Conservation (phyloP, 768 basidiomycete genomes). For the Phlebiopsis gigantea region DNA sequence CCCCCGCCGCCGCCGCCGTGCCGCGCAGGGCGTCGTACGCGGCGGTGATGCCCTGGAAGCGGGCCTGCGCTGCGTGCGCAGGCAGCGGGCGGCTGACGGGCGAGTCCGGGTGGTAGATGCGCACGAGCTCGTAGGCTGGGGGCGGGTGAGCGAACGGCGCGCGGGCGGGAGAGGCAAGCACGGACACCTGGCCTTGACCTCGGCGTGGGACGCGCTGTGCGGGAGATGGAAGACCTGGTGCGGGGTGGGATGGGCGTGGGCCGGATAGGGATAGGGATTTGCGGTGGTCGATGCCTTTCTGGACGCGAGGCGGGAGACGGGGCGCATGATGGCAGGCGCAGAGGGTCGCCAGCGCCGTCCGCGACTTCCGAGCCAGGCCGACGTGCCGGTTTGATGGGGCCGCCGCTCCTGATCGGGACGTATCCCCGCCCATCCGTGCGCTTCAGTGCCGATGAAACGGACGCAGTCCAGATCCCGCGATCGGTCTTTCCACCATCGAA, state of each 20-base stretch:
- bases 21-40: constrained; percentile 65
- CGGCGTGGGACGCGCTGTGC: constrained; percentile 25
- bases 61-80: constrained; percentile 49
- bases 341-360: too few relatives aligned
- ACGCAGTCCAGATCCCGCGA: not conserved
- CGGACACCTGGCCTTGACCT: constrained; percentile 36
- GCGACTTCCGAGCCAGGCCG: not conserved
- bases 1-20: too few relatives aligned
- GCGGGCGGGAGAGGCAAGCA: constrained; percentile 13
- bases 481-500: too few relatives aligned
- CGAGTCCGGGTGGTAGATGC: constrained; percentile 76
- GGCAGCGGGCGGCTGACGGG: constrained; percentile 36
- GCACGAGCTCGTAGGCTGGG: constrained; percentile 74
- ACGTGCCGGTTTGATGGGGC: not conserved
- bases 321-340: not conserved
- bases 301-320: not conserved
- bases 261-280: constrained; percentile 31
- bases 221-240: constrained; percentile 38
- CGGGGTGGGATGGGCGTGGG: constrained; percentile 28
- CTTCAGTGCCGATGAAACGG: not conserved
- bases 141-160: not conserved
- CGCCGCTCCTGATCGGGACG: not conserved
- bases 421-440: not conserved
- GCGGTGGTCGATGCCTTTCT: constrained; percentile 38
- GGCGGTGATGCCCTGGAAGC: constrained; percentile 62